Evolutionary conservation across 2,329 filamentous ascomycete species (phyloP).

Genomic region (Apiospora kogelbergensis): DNA sequence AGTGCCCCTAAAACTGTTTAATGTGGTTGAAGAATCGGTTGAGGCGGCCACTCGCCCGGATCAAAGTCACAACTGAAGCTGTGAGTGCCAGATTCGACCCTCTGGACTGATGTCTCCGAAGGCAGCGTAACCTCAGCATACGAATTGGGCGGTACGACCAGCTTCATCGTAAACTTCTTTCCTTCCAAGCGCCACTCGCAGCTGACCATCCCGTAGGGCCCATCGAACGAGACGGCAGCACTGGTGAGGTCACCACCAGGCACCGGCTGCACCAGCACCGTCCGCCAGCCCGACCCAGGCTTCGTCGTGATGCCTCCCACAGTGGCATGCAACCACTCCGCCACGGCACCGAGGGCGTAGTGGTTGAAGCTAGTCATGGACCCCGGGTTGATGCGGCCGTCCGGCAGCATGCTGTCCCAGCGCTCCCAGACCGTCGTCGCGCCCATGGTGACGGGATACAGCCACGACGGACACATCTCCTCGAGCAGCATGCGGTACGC

Average conservation of each 20-base stretch:
- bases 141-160: neutral
- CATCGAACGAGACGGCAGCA: neutral
- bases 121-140: neutral
- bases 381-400: constrained; percentile 34
- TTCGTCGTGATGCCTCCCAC: constrained; percentile 28
- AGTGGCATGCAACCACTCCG: constrained; percentile 34
- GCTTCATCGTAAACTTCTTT: neutral
- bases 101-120: neutral
- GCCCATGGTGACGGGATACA: constrained; percentile 37
- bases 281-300: constrained; percentile 23
- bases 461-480: constrained; percentile 33
- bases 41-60: neutral
- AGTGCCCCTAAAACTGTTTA: neutral
- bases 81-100: neutral
- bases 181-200: neutral
- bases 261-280: neutral
- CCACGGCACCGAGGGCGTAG: constrained; percentile 38
- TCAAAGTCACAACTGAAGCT: neutral
- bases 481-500: constrained; percentile 42
- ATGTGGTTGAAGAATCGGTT: neutral
- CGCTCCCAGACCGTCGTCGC: constrained; percentile 40
- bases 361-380: constrained; percentile 40
- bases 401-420: constrained; percentile 36
- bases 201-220: constrained; percentile 5
- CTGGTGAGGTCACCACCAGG: constrained; percentile 11